These are phyloP conservation scores for Penicillium frequentans DNA, from an alignment of 2,329 filamentous ascomycete genomes.

Conservation along the genomic window DNA sequence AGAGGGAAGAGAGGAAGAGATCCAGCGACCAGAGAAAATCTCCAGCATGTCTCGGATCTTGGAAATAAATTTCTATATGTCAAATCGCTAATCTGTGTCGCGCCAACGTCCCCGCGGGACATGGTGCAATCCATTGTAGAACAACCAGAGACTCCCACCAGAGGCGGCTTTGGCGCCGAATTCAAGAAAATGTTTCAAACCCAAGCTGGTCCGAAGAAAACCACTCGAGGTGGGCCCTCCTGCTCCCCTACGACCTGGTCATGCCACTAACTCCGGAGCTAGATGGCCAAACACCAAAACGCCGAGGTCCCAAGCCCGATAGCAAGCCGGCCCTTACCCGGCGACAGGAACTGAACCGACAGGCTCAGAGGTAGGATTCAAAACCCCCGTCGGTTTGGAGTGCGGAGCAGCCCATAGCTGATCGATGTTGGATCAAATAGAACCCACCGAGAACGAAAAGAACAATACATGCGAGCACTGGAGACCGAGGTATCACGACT, in stretches of 20 bases:
- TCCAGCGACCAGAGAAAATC: background rate
- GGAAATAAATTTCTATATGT: background rate
- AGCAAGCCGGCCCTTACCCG: conserved; percentile 91
- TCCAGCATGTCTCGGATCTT: background rate
- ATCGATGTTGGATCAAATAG: conserved; percentile 48
- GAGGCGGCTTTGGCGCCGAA: conserved; percentile 26
- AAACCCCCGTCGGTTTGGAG: conserved; percentile 3
- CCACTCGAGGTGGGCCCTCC: conserved; percentile 64
- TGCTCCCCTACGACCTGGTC: background rate
- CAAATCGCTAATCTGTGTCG: conserved; percentile 13
- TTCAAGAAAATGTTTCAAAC: conserved; percentile 56
- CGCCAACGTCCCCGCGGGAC: conserved; percentile 14
- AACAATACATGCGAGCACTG: conserved; percentile 90
- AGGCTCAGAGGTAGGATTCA: conserved; percentile 79
- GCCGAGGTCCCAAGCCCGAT: conserved; percentile 91
- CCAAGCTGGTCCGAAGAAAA: conserved; percentile 62
- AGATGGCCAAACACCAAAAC: conserved; percentile 86
- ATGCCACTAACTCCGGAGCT: background rate
- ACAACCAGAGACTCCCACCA: conserved; percentile 21
- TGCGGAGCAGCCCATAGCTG: background rate
- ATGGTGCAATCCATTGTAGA: conserved; percentile 16
- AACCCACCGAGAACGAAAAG: conserved; percentile 94
- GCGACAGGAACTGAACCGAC: conserved; percentile 89
- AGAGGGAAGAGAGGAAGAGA: no score
- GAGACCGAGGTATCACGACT: conserved; percentile 88